Evolutionary conservation across 352 stramenopile genomes (phyloP).

Genomic region (Phytophthora pisi): DNA sequence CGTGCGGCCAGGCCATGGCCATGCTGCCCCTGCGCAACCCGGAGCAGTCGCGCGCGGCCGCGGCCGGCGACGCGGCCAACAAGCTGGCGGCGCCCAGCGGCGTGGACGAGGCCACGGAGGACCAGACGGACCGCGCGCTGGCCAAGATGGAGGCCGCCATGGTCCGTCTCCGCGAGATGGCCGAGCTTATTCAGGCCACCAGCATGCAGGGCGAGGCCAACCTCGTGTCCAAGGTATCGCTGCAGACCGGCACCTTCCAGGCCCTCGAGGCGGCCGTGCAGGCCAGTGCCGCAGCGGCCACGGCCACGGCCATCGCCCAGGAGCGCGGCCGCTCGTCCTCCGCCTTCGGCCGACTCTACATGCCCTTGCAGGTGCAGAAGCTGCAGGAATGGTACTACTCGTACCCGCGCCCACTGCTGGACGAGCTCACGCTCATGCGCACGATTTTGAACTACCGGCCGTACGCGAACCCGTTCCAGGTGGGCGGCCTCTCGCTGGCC

Average conservation of each 20-base stretch:
- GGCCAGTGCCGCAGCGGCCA: slow-evolving; percentile 63
- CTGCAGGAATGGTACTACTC: slow-evolving; percentile 86
- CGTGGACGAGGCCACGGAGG: slow-evolving; percentile 72
- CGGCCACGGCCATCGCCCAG: slow-evolving; percentile 74
- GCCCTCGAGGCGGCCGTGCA: slow-evolving; percentile 65
- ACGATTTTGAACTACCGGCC: slow-evolving; percentile 85
- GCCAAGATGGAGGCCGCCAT: slow-evolving; percentile 79
- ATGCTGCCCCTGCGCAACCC: slow-evolving; percentile 57
- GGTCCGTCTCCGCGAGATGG: slow-evolving; percentile 71
- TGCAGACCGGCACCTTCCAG: slow-evolving; percentile 64
- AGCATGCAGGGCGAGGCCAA: slow-evolving; percentile 88
- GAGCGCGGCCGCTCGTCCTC: slow-evolving; percentile 62
- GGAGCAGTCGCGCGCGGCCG: slow-evolving; percentile 18
- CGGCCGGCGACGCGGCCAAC: slow-evolving; percentile 5
- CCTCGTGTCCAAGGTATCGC: slow-evolving; percentile 74
- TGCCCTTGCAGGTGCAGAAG: slow-evolving; percentile 76
- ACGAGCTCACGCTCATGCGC: slow-evolving; percentile 86
- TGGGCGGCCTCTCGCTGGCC: slow-evolving; percentile 61
- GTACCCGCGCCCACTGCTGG: slow-evolving; percentile 75
- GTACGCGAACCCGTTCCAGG: slow-evolving; percentile 72
- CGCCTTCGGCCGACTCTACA: slow-evolving; percentile 58
- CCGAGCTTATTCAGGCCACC: slow-evolving; percentile 81
- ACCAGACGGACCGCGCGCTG: slow-evolving; percentile 80
- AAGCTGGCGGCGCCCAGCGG: slow-evolving; percentile 13
- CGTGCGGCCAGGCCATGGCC: slow-evolving; percentile 63